Conservation (phyloP, 768 basidiomycete genomes). For the Cantharellus anzutake region DNA sequence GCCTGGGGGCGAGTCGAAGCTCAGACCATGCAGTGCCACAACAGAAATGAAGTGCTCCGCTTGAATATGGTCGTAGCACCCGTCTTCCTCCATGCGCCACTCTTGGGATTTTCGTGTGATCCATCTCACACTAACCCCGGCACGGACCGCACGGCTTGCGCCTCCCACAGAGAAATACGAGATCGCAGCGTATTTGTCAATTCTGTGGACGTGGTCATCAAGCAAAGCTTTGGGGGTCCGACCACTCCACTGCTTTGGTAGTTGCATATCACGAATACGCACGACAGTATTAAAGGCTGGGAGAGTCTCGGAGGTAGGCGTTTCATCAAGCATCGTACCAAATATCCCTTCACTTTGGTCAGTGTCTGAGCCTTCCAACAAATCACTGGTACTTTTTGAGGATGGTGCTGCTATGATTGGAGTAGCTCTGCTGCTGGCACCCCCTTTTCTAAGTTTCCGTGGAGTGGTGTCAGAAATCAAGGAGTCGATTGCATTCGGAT, state of each 20-base stretch:
- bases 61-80: constrained; percentile 56
- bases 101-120: constrained; percentile 29
- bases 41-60: constrained; percentile 85
- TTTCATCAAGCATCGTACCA: constrained; percentile 51
- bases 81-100: constrained; percentile 73
- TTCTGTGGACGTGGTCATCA: constrained; percentile 42
- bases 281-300: constrained; percentile 29
- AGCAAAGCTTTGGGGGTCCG: constrained; percentile 62
- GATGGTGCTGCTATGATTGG: not conserved
- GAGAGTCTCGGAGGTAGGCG: constrained; percentile 37
- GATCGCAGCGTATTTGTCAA: constrained; percentile 57
- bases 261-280: constrained; percentile 41
- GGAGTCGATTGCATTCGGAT: constrained; percentile 5
- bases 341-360: constrained; percentile 31
- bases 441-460: not conserved
- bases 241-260: constrained; percentile 72
- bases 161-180: constrained; percentile 48
- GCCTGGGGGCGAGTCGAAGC: constrained; percentile 41
- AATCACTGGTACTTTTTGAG: constrained; percentile 35
- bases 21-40: constrained; percentile 63
- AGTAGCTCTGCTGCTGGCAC: not conserved
- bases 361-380: constrained; percentile 20
- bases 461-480: not conserved
- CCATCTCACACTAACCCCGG: constrained; percentile 57
- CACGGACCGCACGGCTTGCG: constrained; percentile 54